A percentile compares a stretch with the other conserved stretches of the same genome.
These are phyloP conservation scores for Suillus sp. DNA, from an alignment of 768 basidiomycete species.

Conservation along the genomic window DNA sequence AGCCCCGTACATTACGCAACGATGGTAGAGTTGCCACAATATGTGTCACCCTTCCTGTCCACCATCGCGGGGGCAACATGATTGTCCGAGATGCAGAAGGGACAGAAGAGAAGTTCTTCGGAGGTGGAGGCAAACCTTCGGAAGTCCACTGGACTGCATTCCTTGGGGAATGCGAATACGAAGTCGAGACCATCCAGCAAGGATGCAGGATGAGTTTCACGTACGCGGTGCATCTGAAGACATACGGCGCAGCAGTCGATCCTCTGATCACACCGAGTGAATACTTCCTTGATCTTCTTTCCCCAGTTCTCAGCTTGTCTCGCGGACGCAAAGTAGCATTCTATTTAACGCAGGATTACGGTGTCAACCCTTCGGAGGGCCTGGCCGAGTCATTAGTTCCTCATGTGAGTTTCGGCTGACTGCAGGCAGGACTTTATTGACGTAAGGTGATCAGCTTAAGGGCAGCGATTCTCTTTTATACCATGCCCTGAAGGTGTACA, in stretches of 20 bases:
- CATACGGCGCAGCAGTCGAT: constrained; percentile 63
- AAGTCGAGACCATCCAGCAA: constrained; percentile 68
- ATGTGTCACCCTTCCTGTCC: constrained; percentile 71
- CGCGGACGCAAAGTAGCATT: constrained; percentile 75
- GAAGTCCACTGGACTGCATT: constrained; percentile 82
- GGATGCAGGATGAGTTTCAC: constrained; percentile 72
- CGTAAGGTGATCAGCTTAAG: constrained; percentile 54
- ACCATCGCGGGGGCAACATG: constrained; percentile 69
- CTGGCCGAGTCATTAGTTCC: constrained; percentile 73
- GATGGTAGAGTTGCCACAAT: constrained; percentile 77
- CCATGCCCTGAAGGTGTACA: constrained; percentile 76
- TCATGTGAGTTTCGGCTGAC: constrained; percentile 47
- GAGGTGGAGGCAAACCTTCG: constrained; percentile 59
- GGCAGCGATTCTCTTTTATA: constrained; percentile 76
- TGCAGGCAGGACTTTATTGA: not conserved
- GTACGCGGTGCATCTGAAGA: constrained; percentile 70
- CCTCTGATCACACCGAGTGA: constrained; percentile 76
- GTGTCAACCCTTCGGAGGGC: constrained; percentile 66
- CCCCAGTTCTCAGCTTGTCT: constrained; percentile 70
- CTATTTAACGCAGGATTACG: constrained; percentile 69
- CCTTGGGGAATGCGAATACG: constrained; percentile 72
- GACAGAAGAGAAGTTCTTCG: constrained; percentile 61
- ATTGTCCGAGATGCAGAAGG: constrained; percentile 58
- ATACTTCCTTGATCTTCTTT: constrained; percentile 68
- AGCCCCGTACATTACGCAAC: constrained; percentile 52